Conservation (phyloP, 164 flowering plant species). For the Saururus chinensis region DNA sequence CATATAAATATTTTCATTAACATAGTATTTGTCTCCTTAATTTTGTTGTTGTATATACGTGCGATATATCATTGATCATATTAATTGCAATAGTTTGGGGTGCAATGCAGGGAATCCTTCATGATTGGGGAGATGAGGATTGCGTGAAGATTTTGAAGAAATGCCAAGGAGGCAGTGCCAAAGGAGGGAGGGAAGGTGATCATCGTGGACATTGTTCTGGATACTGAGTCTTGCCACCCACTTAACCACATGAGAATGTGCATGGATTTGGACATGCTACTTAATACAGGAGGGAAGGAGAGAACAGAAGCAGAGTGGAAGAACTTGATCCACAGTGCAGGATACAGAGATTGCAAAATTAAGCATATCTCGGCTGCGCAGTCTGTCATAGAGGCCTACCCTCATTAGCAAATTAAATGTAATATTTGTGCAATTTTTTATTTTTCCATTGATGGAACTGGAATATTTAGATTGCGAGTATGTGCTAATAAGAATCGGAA, state of each 20-base stretch:
- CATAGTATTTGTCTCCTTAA: no score
- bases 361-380: slow-evolving; percentile 18
- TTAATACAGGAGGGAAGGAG: slow-evolving; percentile 23
- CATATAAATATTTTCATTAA: no score
- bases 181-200: slow-evolving; percentile 33
- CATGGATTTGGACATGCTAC: slow-evolving; percentile 31
- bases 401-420: not conserved
- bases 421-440: no score
- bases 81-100: no score
- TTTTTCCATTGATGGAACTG: no score
- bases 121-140: slow-evolving; percentile 32
- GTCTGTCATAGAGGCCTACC: slow-evolving; percentile 21
- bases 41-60: no score
- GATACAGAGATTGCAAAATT: slow-evolving; percentile 23
- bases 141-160: slow-evolving; percentile 24
- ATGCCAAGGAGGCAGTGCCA: slow-evolving; percentile 27
- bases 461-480: no score
- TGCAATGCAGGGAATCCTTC: slow-evolving; percentile 25
- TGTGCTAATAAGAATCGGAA: no score
- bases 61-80: no score
- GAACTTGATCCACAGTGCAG: slow-evolving; percentile 23
- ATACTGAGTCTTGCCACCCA: not conserved
- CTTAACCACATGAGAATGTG: not conserved
- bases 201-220: slow-evolving; percentile 23
- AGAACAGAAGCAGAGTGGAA: slow-evolving; percentile 37